A percentile compares a stretch with the other conserved stretches of the same genome.
phyloP scores from a whole-genome alignment of 2,329 filamentous ascomycete genomes.

The Colletotrichum somersetense region DNA sequence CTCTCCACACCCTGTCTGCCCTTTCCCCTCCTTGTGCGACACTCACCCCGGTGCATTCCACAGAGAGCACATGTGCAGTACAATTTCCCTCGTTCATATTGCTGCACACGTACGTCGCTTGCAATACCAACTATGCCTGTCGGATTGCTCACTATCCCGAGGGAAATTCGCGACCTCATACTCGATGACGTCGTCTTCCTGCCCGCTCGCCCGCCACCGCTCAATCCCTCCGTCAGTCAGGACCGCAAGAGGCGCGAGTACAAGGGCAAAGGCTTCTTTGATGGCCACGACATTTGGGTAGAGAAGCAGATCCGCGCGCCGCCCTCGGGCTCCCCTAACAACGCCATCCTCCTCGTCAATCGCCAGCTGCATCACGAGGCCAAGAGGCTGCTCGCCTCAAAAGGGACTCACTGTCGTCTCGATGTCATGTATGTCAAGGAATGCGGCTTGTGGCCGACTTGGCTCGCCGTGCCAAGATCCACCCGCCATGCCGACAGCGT shows the following conservation, averaged over 20 bases:
- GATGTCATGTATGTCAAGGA: constrained; percentile 44
- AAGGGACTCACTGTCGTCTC: constrained; percentile 36
- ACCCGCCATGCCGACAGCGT: constrained; percentile 38
- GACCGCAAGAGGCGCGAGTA: constrained; percentile 41
- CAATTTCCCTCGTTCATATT: neutral
- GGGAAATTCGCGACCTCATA: constrained; percentile 42
- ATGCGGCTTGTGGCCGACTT: constrained; percentile 44
- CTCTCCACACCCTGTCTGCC: neutral
- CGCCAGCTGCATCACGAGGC: constrained; percentile 42
- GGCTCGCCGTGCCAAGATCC: constrained; percentile 41
- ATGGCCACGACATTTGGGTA: constrained; percentile 43
- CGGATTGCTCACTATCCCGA: constrained; percentile 39
- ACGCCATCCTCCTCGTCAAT: constrained; percentile 40
- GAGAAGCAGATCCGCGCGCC: constrained; percentile 22
- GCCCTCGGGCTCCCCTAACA: constrained; percentile 37
- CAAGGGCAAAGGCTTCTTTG: constrained; percentile 39
- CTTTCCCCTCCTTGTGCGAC: constrained; percentile 16
- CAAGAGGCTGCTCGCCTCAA: constrained; percentile 33
- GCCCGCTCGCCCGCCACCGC: constrained; percentile 34
- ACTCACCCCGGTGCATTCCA: neutral
- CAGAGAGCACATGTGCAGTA: neutral
- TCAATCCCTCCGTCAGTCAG: constrained; percentile 34
- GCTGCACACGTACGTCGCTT: neutral
- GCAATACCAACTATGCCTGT: constrained; percentile 29
- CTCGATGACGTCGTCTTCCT: constrained; percentile 40